These are phyloP conservation scores for Pythium phragmiticola DNA, from an alignment of 352 stramenopile genomes.

Conservation along the genomic window DNA sequence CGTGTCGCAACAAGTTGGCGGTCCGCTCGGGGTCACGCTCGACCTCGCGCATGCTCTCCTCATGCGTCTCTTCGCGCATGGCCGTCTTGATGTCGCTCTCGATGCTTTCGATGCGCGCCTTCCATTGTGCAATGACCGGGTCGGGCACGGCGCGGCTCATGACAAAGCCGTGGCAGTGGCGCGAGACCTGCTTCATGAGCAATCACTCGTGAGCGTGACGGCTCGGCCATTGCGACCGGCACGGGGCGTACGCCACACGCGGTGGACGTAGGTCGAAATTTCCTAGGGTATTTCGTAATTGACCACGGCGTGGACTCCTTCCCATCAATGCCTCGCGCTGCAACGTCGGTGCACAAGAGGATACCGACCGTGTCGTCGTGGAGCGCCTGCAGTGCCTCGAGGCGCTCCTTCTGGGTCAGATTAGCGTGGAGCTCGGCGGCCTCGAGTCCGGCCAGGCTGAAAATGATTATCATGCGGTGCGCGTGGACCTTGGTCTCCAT, in stretches of 20 bases:
- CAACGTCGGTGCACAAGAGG: conserved; percentile 98
- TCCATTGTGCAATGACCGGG: conserved; percentile 86
- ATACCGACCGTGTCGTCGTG: conserved; percentile 94
- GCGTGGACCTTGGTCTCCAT: conserved; percentile 98
- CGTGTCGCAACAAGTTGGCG: conserved; percentile 89
- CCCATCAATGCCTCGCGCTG: conserved; percentile 98
- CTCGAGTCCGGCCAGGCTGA: conserved; percentile 94
- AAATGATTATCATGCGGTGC: conserved; percentile 97
- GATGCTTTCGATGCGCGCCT: conserved; percentile 83
- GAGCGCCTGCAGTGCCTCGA: conserved; percentile 96
- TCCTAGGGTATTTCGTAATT: conserved; percentile 99
- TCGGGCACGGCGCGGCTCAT: conserved; percentile 90
- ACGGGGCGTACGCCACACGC: conserved; percentile 97
- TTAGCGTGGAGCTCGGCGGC: conserved; percentile 98
- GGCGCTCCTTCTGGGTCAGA: conserved; percentile 94
- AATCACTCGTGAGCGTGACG: conserved; percentile 89
- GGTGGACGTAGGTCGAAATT: conserved; percentile 98
- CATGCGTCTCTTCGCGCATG: conserved; percentile 86
- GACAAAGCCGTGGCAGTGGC: conserved; percentile 88
- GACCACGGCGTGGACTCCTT: conserved; percentile 97
- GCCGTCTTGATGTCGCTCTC: conserved; percentile 70
- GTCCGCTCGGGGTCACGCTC: conserved; percentile 89
- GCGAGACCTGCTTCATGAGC: conserved; percentile 94
- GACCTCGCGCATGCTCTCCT: conserved; percentile 88
- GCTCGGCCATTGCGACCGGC: conserved; percentile 92